phyloP scores from a whole-genome alignment of 1,139 yeast genomes.

The Sugiyamaella novakii region DNA sequence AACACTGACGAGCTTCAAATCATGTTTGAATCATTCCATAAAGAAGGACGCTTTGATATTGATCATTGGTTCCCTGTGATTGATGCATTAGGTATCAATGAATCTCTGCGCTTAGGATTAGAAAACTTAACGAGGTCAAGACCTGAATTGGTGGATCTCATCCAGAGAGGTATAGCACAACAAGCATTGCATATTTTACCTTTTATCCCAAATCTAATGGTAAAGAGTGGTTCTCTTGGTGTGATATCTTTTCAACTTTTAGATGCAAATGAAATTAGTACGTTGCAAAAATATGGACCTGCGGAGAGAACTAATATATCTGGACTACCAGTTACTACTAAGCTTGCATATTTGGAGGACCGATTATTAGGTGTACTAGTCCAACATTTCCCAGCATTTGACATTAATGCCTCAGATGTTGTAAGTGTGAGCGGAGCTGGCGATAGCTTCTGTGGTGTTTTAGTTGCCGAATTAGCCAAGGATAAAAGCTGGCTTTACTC shows the following conservation, averaged over 20 bases:
- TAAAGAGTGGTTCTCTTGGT: constrained; percentile 72
- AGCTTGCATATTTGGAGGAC: constrained; percentile 15
- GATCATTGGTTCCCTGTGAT: constrained; percentile 75
- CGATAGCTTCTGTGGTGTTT: constrained; percentile 61
- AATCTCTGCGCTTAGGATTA: constrained; percentile 49
- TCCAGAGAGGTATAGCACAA: constrained; percentile 59
- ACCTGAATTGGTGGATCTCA: constrained; percentile 38
- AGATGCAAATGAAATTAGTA: constrained; percentile 29
- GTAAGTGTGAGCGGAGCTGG: constrained; percentile 70
- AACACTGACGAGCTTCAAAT: constrained; percentile 62
- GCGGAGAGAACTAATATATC: constrained; percentile 5
- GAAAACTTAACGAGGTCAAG: constrained; percentile 38
- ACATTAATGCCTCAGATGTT: constrained; percentile 36
- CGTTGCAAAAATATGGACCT: constrained; percentile 8
- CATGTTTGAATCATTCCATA: constrained; percentile 54
- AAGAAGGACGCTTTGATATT: constrained; percentile 57
- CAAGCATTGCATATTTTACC: constrained; percentile 73
- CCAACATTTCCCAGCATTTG: constrained; percentile 57
- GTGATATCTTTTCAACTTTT: constrained; percentile 52
- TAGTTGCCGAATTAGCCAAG: constrained; percentile 45
- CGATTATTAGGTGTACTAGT: constrained; percentile 54
- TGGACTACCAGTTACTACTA: constrained; percentile 14
- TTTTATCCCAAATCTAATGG: constrained; percentile 63
- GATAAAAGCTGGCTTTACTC: constrained; percentile 38
- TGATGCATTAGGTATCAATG: constrained; percentile 60